phyloP scores from a whole-genome alignment of 2,329 filamentous ascomycete species.

The Fusarium chaquense region DNA sequence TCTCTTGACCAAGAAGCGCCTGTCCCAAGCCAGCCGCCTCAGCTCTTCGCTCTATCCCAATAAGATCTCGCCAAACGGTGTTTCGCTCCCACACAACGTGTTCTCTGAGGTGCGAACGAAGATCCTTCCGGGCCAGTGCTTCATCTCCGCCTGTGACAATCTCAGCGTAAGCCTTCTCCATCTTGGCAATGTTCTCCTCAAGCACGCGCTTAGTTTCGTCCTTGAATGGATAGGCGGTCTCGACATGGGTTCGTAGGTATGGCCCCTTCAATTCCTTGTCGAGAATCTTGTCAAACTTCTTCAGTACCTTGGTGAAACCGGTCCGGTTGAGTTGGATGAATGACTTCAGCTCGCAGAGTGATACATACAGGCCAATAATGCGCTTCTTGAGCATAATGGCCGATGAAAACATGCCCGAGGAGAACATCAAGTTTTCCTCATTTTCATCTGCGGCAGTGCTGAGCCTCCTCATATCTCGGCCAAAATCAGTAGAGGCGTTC shows the following conservation, averaged over 20 bases:
- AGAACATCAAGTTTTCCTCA: conserved; percentile 75
- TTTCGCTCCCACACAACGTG: conserved; percentile 99
- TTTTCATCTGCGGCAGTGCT: conserved; percentile 82
- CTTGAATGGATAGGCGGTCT: conserved; percentile 84
- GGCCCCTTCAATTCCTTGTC: conserved; percentile 81
- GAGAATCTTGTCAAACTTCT: conserved; percentile 98
- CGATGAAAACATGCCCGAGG: conserved; percentile 71
- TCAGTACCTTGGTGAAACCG: conserved; percentile 94
- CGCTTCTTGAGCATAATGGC: conserved; percentile 93
- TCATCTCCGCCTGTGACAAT: conserved; percentile 86
- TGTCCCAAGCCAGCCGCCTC: conserved; percentile 93
- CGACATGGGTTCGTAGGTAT: conserved; percentile 81
- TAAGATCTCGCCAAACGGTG: conserved; percentile 99
- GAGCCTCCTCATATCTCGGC: conserved; percentile 64
- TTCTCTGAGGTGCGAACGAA: conserved; percentile 90
- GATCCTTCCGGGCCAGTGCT: conserved; percentile 80
- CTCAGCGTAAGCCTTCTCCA: conserved; percentile 84
- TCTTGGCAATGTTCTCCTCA: conserved; percentile 76
- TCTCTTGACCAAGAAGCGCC: conserved; percentile 81
- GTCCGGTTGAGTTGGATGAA: conserved; percentile 97
- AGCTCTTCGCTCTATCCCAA: conserved; percentile 94
- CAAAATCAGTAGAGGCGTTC: conserved; percentile 71
- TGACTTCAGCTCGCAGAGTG: conserved; percentile 93
- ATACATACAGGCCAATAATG: conserved; percentile 87
- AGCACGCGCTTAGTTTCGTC: conserved; percentile 77